Percentiles rank a stretch among this genome's conserved stretches.
These are phyloP conservation scores for Hymenoscyphus occultus DNA, from an alignment of 2,329 filamentous ascomycete species.

Conservation along the genomic window DNA sequence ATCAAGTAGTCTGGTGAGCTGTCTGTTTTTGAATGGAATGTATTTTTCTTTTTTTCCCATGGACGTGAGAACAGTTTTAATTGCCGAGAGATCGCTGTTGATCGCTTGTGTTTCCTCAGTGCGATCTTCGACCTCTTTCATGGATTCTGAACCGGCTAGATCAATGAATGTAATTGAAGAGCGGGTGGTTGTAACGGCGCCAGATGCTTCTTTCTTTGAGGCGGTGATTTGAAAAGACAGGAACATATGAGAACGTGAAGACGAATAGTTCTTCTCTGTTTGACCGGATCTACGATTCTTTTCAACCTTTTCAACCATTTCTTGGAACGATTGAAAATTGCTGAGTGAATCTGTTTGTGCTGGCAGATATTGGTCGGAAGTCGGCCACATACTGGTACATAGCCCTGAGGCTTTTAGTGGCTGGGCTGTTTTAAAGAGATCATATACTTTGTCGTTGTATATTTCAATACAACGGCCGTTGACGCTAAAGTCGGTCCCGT, in stretches of 20 bases:
- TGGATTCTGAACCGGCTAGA: background rate
- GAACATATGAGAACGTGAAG: background rate
- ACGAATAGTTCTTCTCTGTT: background rate
- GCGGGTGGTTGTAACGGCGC: background rate
- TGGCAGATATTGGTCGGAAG: background rate
- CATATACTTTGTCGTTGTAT: background rate
- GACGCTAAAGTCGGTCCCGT: background rate
- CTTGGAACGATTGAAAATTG: background rate
- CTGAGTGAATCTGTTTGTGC: background rate
- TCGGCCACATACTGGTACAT: background rate
- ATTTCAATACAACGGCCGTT: background rate
- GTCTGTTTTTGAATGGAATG: background rate
- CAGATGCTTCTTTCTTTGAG: background rate
- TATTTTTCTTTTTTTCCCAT: background rate
- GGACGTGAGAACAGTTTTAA: background rate
- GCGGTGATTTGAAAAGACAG: background rate
- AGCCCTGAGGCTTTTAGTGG: background rate
- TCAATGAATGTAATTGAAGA: background rate
- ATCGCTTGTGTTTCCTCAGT: background rate
- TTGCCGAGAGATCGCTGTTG: background rate
- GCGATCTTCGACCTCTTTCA: background rate
- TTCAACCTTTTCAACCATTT: background rate
- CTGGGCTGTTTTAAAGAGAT: background rate
- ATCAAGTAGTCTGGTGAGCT: background rate
- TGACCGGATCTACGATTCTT: background rate